Evolutionary conservation across 345 rosid species (phyloP).

Genomic region (Hibiscus syriacus): DNA sequence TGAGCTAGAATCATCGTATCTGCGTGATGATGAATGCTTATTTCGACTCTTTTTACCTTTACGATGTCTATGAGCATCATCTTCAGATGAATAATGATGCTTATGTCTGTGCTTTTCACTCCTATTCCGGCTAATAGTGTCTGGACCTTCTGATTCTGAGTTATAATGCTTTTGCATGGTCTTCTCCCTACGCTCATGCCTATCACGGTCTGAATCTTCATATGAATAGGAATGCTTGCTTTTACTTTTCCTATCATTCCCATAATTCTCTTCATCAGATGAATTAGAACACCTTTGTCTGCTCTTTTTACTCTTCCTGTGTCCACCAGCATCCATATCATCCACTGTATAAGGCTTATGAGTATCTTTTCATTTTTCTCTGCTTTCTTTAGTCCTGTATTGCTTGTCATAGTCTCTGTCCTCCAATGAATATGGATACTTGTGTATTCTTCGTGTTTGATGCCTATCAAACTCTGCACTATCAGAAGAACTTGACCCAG

Average conservation of each 20-base stretch:
- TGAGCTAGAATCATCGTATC: slow-evolving; percentile 11
- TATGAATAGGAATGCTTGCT: slow-evolving; percentile 11
- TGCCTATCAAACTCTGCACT: slow-evolving; percentile 26
- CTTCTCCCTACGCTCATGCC: slow-evolving; percentile 5
- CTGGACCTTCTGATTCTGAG: neutral
- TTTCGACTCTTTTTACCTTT: slow-evolving; percentile 10
- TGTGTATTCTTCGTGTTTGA: slow-evolving; percentile 26
- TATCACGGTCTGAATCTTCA: slow-evolving; percentile 5
- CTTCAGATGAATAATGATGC: slow-evolving; percentile 8
- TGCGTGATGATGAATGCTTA: slow-evolving; percentile 12
- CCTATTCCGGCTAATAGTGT: slow-evolving; percentile 2
- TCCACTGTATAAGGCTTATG: slow-evolving; percentile 17
- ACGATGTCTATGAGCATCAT: slow-evolving; percentile 11
- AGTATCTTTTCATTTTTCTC: slow-evolving; percentile 24
- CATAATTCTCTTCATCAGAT: slow-evolving; percentile 8
- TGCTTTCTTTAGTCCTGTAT: slow-evolving; percentile 20
- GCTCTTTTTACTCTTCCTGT: slow-evolving; percentile 18
- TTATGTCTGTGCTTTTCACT: slow-evolving; percentile 7
- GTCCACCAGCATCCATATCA: slow-evolving; percentile 15
- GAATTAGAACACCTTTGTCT: slow-evolving; percentile 22
- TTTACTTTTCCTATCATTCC: slow-evolving; percentile 5
- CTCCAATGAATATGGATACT: slow-evolving; percentile 22
- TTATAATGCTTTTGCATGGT: neutral
- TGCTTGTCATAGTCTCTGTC: slow-evolving; percentile 21
- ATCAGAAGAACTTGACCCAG: slow-evolving; percentile 28